Percentiles rank a stretch among this genome's conserved stretches.
These are phyloP conservation scores for Pulicaria dysenterica DNA, from an alignment of 129 eudicot genomes.

Conservation along the genomic window DNA sequence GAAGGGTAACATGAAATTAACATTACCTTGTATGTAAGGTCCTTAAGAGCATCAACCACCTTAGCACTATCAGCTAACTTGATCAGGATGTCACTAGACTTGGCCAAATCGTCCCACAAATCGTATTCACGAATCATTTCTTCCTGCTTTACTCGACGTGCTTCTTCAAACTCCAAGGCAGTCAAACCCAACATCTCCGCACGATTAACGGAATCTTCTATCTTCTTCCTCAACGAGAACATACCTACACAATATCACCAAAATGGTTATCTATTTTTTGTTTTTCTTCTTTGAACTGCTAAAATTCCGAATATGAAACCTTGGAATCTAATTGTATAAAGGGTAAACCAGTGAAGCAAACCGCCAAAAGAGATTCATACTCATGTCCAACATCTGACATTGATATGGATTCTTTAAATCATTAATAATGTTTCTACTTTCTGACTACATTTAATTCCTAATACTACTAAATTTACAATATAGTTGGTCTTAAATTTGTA, in stretches of 20 bases:
- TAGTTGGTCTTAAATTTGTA: too few relatives aligned
- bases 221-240: constrained; percentile 80
- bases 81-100: constrained; percentile 66
- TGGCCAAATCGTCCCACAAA: constrained; percentile 84
- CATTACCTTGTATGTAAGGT: constrained; percentile 63
- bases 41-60: constrained; percentile 77
- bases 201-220: constrained; percentile 77
- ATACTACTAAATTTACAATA: too few relatives aligned
- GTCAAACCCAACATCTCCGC: constrained; percentile 69
- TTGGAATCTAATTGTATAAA: background rate
- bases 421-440: too few relatives aligned
- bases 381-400: too few relatives aligned
- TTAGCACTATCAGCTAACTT: constrained; percentile 80
- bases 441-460: too few relatives aligned
- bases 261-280: background rate
- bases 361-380: background rate
- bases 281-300: background rate
- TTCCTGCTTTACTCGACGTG: constrained; percentile 53
- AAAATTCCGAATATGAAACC: background rate
- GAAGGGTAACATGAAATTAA: constrained; percentile 15
- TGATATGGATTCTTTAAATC: too few relatives aligned
- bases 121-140: constrained; percentile 60
- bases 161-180: constrained; percentile 77
- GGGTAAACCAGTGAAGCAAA: background rate
- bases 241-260: constrained; percentile 49